phyloP scores from a whole-genome alignment of 2,329 filamentous ascomycete genomes.

The Fragosphaeria purpurea region DNA sequence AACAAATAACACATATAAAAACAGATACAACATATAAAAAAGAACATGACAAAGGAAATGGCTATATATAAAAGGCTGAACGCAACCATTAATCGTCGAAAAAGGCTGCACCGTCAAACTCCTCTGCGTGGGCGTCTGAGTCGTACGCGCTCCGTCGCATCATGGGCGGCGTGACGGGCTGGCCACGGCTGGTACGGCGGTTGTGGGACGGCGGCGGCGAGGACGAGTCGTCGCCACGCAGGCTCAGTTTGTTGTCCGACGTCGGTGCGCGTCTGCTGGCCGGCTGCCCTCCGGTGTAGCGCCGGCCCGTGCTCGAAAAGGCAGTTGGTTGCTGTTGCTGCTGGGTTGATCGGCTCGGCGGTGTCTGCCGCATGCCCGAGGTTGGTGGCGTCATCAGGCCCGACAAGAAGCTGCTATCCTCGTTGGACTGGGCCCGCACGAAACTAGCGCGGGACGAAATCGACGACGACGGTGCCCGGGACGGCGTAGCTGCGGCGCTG shows the following conservation, averaged over 20 bases:
- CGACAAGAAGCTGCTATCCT: constrained; percentile 52
- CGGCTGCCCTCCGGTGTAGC: constrained; percentile 42
- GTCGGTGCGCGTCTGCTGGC: constrained; percentile 22
- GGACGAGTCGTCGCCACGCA: constrained; percentile 28
- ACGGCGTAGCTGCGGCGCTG: constrained; percentile 44
- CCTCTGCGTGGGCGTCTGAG: constrained; percentile 47
- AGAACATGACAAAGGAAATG: not conserved
- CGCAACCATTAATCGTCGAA: constrained; percentile 33
- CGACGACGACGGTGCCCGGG: constrained; percentile 43
- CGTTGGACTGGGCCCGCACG: constrained; percentile 17
- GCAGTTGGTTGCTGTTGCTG: constrained; percentile 42
- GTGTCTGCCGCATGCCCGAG: constrained; percentile 57
- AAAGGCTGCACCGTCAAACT: constrained; percentile 51
- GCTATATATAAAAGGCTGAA: not conserved
- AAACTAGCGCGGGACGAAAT: constrained; percentile 39
- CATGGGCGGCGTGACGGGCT: constrained; percentile 51
- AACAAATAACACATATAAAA: not conserved
- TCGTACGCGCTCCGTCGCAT: constrained; percentile 50
- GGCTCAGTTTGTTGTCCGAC: constrained; percentile 30
- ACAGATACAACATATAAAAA: not conserved
- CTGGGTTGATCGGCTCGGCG: constrained; percentile 27
- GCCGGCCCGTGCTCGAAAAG: constrained; percentile 49
- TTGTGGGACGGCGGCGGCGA: constrained; percentile 15
- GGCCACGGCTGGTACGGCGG: constrained; percentile 26
- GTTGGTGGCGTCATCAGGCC: constrained; percentile 86